Conservation (phyloP, 1,139 yeast genomes). For the Yamadazyma sp. region DNA sequence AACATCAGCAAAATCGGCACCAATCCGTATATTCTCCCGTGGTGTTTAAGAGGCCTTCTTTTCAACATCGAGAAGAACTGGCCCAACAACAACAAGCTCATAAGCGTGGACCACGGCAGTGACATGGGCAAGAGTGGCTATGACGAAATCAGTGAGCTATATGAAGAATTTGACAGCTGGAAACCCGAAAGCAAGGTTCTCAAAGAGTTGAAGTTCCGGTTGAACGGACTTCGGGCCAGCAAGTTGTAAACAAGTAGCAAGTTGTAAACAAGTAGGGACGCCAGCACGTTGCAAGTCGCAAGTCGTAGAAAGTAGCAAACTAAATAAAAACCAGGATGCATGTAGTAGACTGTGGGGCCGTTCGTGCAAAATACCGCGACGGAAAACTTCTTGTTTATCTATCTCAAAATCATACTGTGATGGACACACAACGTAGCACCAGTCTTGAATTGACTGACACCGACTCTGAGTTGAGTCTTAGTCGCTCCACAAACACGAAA, state of each 20-base stretch:
- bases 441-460: background rate
- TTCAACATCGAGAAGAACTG: slow-evolving; percentile 61
- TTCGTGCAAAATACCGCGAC: too few relatives aligned
- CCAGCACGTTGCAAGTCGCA: too few relatives aligned
- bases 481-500: background rate
- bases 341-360: too few relatives aligned
- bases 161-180: slow-evolving; percentile 79
- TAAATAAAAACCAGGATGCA: too few relatives aligned
- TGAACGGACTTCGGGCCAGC: slow-evolving; percentile 68
- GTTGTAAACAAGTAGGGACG: too few relatives aligned
- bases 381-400: background rate
- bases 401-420: background rate
- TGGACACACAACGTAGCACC: background rate
- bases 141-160: slow-evolving; percentile 58
- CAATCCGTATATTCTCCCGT: slow-evolving; percentile 85
- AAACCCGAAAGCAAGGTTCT: slow-evolving; percentile 77
- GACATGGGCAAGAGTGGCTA: slow-evolving; percentile 37
- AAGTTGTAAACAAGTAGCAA: slow-evolving; percentile 24
- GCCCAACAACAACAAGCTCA: slow-evolving; percentile 34
- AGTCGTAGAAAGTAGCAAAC: too few relatives aligned
- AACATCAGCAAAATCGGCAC: slow-evolving; percentile 61
- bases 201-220: slow-evolving; percentile 79
- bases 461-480: background rate
- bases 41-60: slow-evolving; percentile 85
- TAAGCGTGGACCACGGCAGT: slow-evolving; percentile 26